Percentiles rank a stretch among this genome's conserved stretches.
phyloP scores from a whole-genome alignment of 768 basidiomycete genomes.

The Chalciporus pseudorubinellus region DNA sequence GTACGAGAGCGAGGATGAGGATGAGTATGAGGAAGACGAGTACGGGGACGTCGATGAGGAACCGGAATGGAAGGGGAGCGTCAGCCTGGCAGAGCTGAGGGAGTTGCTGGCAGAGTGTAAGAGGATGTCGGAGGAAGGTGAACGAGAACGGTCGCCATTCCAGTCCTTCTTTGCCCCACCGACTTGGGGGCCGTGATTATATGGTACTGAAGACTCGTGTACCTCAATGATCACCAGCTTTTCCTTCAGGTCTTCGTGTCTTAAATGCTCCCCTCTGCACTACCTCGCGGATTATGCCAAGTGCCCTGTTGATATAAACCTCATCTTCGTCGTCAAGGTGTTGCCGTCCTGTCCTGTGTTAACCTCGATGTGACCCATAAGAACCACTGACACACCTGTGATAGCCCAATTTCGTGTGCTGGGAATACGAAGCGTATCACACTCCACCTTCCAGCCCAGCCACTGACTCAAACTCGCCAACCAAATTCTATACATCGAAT shows the following conservation, averaged over 20 bases:
- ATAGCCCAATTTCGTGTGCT: constrained; percentile 94
- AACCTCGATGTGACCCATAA: not conserved
- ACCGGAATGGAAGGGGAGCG: constrained; percentile 24
- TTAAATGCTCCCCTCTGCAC: constrained; percentile 67
- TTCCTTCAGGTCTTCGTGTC: constrained; percentile 69
- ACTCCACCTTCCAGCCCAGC: constrained; percentile 87
- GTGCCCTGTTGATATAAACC: constrained; percentile 37
- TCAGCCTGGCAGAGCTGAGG: constrained; percentile 45
- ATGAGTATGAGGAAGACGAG: constrained; percentile 30
- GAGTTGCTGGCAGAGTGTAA: constrained; percentile 57
- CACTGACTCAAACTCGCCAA: constrained; percentile 66
- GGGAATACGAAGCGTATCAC: constrained; percentile 84
- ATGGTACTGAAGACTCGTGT: not conserved
- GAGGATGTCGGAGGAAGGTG: constrained; percentile 38
- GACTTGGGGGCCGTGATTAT: not conserved
- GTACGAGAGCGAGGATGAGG: constrained; percentile 33
- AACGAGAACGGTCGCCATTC: constrained; percentile 28
- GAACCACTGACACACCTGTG: constrained; percentile 54
- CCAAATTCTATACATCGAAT: constrained; percentile 86
- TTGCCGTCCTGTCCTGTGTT: constrained; percentile 23
- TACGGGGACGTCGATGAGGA: constrained; percentile 35
- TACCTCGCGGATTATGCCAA: constrained; percentile 54
- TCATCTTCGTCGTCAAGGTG: constrained; percentile 18
- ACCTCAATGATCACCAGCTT: constrained; percentile 35
- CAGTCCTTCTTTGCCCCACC: constrained; percentile 14